A percentile compares a stretch with the other conserved stretches of the same genome.
These are phyloP conservation scores for Serendipita sp. DNA, from an alignment of 768 basidiomycete genomes.

Conservation along the genomic window DNA sequence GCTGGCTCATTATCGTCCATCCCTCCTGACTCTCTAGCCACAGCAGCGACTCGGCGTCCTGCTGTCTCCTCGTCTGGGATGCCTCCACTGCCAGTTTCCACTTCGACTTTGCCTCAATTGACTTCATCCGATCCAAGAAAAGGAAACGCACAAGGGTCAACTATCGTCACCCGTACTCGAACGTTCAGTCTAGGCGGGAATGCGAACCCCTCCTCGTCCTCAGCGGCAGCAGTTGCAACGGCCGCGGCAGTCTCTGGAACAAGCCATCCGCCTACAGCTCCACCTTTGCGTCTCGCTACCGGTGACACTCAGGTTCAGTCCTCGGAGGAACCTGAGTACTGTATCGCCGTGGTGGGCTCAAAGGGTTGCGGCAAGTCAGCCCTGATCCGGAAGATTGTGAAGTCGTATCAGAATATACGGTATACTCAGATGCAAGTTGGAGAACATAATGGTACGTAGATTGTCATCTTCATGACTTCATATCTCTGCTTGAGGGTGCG, in stretches of 20 bases:
- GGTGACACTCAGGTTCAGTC: background rate
- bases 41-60: background rate
- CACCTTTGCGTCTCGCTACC: background rate
- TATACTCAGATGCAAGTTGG: slow-evolving; percentile 1
- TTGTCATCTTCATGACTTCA: background rate
- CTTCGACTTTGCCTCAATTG: background rate
- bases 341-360: slow-evolving; percentile 62
- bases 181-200: background rate
- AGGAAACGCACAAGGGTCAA: background rate
- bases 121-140: background rate
- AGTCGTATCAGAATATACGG: slow-evolving; percentile 25
- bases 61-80: background rate
- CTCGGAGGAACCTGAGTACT: background rate
- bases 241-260: background rate
- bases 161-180: background rate
- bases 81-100: background rate
- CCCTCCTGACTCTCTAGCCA: background rate
- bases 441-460: background rate
- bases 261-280: background rate
- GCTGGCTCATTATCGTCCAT: background rate
- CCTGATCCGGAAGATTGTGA: slow-evolving; percentile 61
- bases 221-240: background rate
- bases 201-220: background rate
- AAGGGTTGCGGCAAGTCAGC: slow-evolving; percentile 72
- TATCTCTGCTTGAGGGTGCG: background rate